Evolutionary conservation across 2,329 filamentous ascomycete genomes (phyloP).

Genomic region (Alternaria rosae): DNA sequence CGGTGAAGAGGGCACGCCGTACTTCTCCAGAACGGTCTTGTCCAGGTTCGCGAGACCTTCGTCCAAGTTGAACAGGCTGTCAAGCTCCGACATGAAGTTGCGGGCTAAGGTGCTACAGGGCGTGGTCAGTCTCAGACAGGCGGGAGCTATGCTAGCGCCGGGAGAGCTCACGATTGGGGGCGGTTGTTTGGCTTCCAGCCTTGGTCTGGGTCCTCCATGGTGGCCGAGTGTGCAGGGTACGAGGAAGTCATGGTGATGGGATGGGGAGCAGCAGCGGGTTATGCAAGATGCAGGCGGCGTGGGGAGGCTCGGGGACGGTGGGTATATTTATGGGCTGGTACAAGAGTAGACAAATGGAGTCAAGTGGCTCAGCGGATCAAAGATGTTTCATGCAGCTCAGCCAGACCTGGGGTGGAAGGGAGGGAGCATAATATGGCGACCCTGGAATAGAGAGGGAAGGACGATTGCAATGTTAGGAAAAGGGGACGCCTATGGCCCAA

Average conservation of each 20-base stretch:
- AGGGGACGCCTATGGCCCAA: constrained; percentile 31
- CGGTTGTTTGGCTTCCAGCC: constrained; percentile 83
- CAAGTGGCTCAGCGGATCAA: constrained; percentile 25
- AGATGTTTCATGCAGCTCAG: constrained; percentile 37
- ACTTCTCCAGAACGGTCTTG: constrained; percentile 83
- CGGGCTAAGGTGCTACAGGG: constrained; percentile 78
- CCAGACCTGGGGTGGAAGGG: constrained; percentile 18
- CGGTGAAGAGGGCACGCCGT: constrained; percentile 45
- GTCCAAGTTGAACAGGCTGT: constrained; percentile 89
- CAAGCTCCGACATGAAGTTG: constrained; percentile 84
- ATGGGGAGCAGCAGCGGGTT: constrained; percentile 4
- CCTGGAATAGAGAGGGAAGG: constrained; percentile 22
- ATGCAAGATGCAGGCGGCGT: constrained; percentile 11
- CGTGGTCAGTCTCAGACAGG: constrained; percentile 33
- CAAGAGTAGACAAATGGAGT: constrained; percentile 9
- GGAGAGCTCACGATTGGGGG: constrained; percentile 77
- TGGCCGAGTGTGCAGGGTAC: constrained; percentile 22
- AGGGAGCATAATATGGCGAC: constrained; percentile 38
- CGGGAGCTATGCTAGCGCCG: constrained; percentile 31
- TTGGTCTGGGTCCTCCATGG: constrained; percentile 64
- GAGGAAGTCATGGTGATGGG: constrained; percentile 18
- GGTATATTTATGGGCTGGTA: constrained; percentile 15
- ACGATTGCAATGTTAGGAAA: constrained; percentile 36
- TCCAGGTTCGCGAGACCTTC: constrained; percentile 77
- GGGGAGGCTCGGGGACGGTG: constrained; percentile 15